Evolutionary conservation across 1,284 basidiomycete species (phyloP).

Genomic region (Peniophora sp.): DNA sequence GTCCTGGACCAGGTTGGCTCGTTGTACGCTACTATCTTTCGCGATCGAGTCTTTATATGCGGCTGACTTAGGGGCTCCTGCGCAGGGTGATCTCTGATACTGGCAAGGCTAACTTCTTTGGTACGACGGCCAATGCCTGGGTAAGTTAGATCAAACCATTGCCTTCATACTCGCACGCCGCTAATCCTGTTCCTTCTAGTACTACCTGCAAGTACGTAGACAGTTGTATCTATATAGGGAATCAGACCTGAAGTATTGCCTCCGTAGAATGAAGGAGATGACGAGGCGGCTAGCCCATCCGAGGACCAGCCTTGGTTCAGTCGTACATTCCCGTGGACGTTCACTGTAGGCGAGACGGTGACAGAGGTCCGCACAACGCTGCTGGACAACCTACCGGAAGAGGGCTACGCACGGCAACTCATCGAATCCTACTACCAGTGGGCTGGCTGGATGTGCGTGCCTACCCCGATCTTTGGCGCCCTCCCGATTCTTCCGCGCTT

Average conservation of each 20-base stretch:
- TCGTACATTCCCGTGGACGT: slow-evolving; percentile 50
- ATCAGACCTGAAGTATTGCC: no score
- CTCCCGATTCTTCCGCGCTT: slow-evolving; percentile 9
- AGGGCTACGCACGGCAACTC: slow-evolving; percentile 32
- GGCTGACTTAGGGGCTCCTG: not conserved
- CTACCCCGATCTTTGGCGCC: no score
- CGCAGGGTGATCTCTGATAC: slow-evolving; percentile 50
- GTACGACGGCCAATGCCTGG: slow-evolving; percentile 58
- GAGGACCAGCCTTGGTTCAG: slow-evolving; percentile 50
- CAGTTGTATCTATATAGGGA: no score
- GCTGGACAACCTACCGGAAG: slow-evolving; percentile 38
- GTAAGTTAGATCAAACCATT: slow-evolving; percentile 28
- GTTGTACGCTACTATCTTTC: slow-evolving; percentile 33
- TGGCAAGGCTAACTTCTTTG: slow-evolving; percentile 57
- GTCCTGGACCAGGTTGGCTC: slow-evolving; percentile 58
- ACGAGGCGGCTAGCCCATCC: slow-evolving; percentile 32
- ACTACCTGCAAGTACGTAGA: slow-evolving; percentile 28
- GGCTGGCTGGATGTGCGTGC: slow-evolving; percentile 60
- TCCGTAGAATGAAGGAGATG: not conserved
- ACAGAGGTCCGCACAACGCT: slow-evolving; percentile 36
- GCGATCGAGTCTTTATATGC: slow-evolving; percentile 9
- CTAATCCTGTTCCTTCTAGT: slow-evolving; percentile 17
- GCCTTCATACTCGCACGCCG: not conserved
- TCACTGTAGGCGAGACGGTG: slow-evolving; percentile 31
- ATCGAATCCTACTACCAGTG: slow-evolving; percentile 51